These are phyloP conservation scores for Medicago truncatula DNA, from an alignment of 306 rosid genomes.

Conservation along the genomic window MtrunA17r5.0-ANR NC_053043.1:17162001-17162500, in stretches of 20 bases:
- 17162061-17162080: slow-evolving; percentile 36
- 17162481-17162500: slow-evolving; percentile 4
- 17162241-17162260: neutral
- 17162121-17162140: slow-evolving; percentile 78
- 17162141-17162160: slow-evolving; percentile 70
- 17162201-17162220: neutral
- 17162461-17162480: slow-evolving; percentile 8
- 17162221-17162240: neutral
- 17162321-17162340: slow-evolving; percentile 92
- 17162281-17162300: neutral
- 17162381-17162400: slow-evolving; percentile 61
- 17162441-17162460: slow-evolving; percentile 7
- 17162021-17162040: slow-evolving; percentile 1
- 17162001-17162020: slow-evolving; percentile 13
- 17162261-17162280: slow-evolving; percentile 1
- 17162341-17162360: slow-evolving; percentile 60
- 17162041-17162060: slow-evolving; percentile 5
- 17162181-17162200: slow-evolving; percentile 95
- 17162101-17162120: slow-evolving; percentile 73
- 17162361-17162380: slow-evolving; percentile 54
- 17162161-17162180: slow-evolving; percentile 72
- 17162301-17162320: slow-evolving; percentile 34
- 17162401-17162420: slow-evolving; percentile 55
- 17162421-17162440: slow-evolving; percentile 97
- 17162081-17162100: slow-evolving; percentile 88